phyloP scores from a whole-genome alignment of 768 basidiomycete species.

The Tulasnella sp. region DNA sequence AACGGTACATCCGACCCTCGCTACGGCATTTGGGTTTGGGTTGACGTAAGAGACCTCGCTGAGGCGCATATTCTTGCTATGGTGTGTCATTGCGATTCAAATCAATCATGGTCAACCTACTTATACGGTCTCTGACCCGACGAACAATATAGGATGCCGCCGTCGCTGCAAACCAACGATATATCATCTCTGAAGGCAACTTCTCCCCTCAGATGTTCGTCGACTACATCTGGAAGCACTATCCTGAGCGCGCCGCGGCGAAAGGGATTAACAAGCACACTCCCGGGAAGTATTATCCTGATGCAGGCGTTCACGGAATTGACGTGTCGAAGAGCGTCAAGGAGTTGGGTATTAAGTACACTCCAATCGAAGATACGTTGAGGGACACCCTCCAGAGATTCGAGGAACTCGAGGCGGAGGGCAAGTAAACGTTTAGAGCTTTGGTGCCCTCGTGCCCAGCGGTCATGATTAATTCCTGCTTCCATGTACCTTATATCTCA shows the following conservation, averaged over 20 bases:
- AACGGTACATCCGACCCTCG: conserved; percentile 22
- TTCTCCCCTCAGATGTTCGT: too few species aligned
- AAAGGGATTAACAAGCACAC: neutral
- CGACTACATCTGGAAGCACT: neutral
- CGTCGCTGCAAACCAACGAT: conserved; percentile 26
- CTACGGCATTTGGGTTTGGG: neutral
- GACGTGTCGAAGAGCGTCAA: conserved; percentile 26
- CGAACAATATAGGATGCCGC: neutral
- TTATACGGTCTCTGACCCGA: too few species aligned
- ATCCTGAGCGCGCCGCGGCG: conserved; percentile 30
- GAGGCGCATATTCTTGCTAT: conserved; percentile 40
- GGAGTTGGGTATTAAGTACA: too few species aligned
- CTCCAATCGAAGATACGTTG: conserved; percentile 3
- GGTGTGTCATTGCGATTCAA: neutral
- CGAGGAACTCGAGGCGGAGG: conserved; percentile 12
- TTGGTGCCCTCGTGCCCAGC: too few species aligned
- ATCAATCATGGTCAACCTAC: neutral
- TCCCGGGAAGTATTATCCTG: conserved; percentile 21
- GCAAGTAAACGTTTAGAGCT: neutral
- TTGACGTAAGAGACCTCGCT: conserved; percentile 38
- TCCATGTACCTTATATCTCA: too few species aligned
- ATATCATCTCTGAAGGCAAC: too few species aligned
- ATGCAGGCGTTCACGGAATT: neutral
- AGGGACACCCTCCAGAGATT: conserved; percentile 9
- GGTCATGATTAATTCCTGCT: too few species aligned